Conservation (phyloP, 305 asterid genomes). For the Fraxinus platypoda region DNA sequence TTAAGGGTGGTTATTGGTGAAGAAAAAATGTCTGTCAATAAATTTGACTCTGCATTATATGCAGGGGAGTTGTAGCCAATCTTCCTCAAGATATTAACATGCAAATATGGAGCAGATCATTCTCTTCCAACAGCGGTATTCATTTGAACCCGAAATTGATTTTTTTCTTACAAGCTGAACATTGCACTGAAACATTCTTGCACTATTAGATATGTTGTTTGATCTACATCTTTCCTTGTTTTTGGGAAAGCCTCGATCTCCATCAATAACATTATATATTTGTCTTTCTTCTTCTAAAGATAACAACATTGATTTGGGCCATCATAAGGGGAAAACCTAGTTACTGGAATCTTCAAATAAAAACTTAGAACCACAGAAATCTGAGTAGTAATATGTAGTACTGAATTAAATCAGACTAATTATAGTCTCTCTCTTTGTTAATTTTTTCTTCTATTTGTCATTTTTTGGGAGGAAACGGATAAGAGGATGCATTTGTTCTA, state of each 20-base stretch:
- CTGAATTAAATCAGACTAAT: not conserved
- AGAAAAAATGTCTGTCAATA: not conserved
- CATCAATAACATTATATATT: not conserved
- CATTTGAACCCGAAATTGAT: not conserved
- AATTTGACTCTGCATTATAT: conserved; percentile 21
- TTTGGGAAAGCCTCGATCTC: not conserved
- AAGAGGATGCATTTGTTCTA: not conserved
- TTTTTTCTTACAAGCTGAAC: not conserved
- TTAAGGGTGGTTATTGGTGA: not conserved
- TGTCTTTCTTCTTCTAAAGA: not conserved
- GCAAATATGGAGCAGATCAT: conserved; percentile 52
- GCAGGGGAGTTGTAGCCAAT: conserved; percentile 45
- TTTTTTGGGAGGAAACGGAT: not conserved
- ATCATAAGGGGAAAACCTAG: not conserved
- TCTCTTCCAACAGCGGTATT: conserved; percentile 62
- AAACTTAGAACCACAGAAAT: not conserved
- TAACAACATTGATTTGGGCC: not conserved
- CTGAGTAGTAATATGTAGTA: not conserved
- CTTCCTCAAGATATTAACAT: conserved; percentile 31
- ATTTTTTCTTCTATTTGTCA: not conserved
- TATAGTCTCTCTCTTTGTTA: not conserved
- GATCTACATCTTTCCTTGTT: not conserved
- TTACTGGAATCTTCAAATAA: not conserved
- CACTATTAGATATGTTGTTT: not conserved
- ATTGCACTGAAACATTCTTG: not conserved